These are phyloP conservation scores for Kazachstania sp. DNA, from an alignment of 1,139 yeast species.

Conservation along the genomic window DNA sequence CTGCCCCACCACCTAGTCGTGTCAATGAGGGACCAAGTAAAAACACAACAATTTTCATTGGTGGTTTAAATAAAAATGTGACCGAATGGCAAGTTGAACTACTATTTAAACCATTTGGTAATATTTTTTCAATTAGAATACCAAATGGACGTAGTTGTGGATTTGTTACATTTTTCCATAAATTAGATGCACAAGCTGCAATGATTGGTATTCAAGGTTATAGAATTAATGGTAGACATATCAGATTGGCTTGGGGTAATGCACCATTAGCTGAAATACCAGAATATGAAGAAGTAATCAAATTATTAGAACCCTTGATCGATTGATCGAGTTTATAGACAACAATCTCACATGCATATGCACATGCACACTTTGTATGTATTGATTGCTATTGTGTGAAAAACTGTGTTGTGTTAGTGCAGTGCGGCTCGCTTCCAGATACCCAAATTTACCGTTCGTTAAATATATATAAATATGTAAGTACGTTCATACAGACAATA, in stretches of 20 bases:
- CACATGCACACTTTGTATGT: too few species aligned
- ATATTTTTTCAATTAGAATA: slow-evolving; percentile 73
- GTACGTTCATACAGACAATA: too few species aligned
- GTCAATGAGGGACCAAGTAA: background rate
- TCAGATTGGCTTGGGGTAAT: slow-evolving; percentile 79
- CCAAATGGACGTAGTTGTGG: slow-evolving; percentile 96
- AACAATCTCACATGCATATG: too few species aligned
- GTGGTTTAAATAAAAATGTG: slow-evolving; percentile 67
- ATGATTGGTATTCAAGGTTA: slow-evolving; percentile 90
- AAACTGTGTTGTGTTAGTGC: too few species aligned
- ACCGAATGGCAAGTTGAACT: slow-evolving; percentile 67
- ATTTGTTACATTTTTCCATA: slow-evolving; percentile 70
- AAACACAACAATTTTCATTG: slow-evolving; percentile 70
- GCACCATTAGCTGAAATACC: background rate
- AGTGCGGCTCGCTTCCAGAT: too few species aligned
- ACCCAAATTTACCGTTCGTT: too few species aligned
- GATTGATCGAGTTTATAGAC: too few species aligned
- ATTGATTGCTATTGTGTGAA: too few species aligned
- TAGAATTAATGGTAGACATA: slow-evolving; percentile 76
- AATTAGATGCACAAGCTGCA: slow-evolving; percentile 84
- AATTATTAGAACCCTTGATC: background rate
- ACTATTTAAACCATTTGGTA: slow-evolving; percentile 77
- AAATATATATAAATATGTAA: too few species aligned
- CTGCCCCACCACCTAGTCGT: too few species aligned
- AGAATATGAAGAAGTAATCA: background rate